Base-by-base conservation (phyloP, 2,329 filamentous ascomycete species). In the Alternaria incomplexa region DNA sequence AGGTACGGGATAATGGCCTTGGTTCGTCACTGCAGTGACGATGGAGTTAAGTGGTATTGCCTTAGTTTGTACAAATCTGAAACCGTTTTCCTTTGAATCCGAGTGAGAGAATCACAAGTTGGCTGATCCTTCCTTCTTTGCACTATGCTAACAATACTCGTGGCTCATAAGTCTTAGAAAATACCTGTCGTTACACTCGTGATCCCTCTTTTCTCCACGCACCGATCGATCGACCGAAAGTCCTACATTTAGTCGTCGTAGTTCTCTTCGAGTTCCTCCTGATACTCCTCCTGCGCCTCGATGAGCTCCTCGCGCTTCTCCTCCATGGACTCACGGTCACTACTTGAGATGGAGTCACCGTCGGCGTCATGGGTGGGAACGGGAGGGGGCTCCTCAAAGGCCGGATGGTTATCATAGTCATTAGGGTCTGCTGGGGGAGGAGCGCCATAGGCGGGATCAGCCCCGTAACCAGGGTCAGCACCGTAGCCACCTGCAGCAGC, bases 301-400 rank as follows among this genome's bases (percentile, higher is more conserved):
- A 86, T 83, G 5, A 86, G 75, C 58, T 83, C 83, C 73, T 88
- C 81, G 5, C 80, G 73, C 62, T 86, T 85, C 85, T 88, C 68
- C 82, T 87, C 75, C 81, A 85, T 53, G 63, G 73, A 44, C 63
- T 83, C 81, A 56, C 76, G 75, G 32, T 79, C 76, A 59, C 74
- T 77, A 65, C 75, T 78, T 61, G 76, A 79, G 48, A 79, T 77
- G 7, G 76, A 79, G 45, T 82, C 51, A 79, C 79, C 66, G 73
- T 83, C 61, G 74, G 79, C 56, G 78, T 85, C 62, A 81, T 83
- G 68, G 75, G 79, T 58, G 80, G 81, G 71, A 28, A 79, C 72
- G 56, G 77, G 70, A 43, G 76, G 74, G 62, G 78, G 76, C 11
- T 69, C 67, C 26, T 67, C 55, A 52, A 73, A 74, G 9, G 65